phyloP scores from a whole-genome alignment of 768 basidiomycete species.

The Tricholoma saponaceum region DNA sequence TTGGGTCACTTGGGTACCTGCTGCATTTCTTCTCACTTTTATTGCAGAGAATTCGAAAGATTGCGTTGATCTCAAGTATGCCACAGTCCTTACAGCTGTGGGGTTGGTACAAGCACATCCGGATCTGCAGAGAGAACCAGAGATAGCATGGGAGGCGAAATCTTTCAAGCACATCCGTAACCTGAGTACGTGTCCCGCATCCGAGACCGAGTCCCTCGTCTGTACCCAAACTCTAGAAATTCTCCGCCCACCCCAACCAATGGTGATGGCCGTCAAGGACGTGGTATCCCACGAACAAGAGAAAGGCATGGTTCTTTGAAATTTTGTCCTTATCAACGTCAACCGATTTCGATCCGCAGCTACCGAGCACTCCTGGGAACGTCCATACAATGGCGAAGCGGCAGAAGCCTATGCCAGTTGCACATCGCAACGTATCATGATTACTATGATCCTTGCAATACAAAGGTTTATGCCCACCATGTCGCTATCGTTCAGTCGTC shows the following conservation, averaged over 20 bases:
- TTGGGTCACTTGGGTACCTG: too few relatives aligned
- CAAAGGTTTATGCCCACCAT: background rate
- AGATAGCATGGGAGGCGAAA: background rate
- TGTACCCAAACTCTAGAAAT: background rate
- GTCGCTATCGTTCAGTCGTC: conserved; percentile 12
- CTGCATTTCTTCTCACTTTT: background rate
- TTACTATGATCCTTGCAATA: background rate
- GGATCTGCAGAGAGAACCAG: background rate
- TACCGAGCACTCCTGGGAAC: background rate
- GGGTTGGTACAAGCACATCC: background rate
- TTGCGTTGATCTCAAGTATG: background rate
- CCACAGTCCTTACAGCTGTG: background rate
- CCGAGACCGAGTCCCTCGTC: background rate
- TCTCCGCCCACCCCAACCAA: background rate
- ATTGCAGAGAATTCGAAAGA: background rate
- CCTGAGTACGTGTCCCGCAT: background rate
- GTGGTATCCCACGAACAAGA: background rate
- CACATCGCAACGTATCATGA: background rate
- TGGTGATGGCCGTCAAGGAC: background rate
- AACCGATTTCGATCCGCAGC: background rate
- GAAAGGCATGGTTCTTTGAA: background rate
- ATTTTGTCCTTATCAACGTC: background rate
- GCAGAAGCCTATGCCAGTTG: background rate
- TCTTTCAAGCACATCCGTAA: background rate
- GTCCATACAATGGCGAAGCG: background rate